Conservation (phyloP, 2,329 filamentous ascomycete genomes). For the Sporothrix inflata region DNA sequence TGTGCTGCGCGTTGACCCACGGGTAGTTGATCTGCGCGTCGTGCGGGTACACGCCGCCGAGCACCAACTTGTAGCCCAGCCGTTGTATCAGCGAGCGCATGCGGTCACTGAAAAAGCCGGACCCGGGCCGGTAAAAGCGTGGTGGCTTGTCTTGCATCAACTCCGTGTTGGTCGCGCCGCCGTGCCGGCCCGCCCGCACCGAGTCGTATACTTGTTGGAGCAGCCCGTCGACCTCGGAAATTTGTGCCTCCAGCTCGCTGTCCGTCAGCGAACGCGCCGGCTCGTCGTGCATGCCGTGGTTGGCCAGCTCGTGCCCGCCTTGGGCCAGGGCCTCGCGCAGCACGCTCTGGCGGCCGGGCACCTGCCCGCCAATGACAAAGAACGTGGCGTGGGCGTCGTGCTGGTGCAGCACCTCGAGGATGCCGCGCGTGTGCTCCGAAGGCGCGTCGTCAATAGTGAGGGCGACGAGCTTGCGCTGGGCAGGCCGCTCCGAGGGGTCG, state of each 20-base stretch:
- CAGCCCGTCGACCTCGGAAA: conserved; percentile 64
- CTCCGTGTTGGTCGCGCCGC: conserved; percentile 46
- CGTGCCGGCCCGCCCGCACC: conserved; percentile 40
- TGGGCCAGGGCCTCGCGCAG: conserved; percentile 61
- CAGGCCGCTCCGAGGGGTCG: conserved; percentile 18
- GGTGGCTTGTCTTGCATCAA: conserved; percentile 44
- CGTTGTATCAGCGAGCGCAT: conserved; percentile 66
- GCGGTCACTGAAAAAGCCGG: conserved; percentile 74
- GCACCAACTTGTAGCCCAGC: conserved; percentile 71
- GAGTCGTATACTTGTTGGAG: conserved; percentile 61
- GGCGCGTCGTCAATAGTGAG: conserved; percentile 89
- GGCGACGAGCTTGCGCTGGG: conserved; percentile 65
- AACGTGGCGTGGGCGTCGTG: conserved; percentile 78
- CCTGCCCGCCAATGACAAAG: conserved; percentile 84
- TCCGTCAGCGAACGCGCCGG: conserved; percentile 66
- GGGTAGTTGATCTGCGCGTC: conserved; percentile 80
- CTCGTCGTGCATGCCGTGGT: conserved; percentile 90
- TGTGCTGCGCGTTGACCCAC: conserved; percentile 73
- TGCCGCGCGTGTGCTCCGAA: conserved; percentile 69
- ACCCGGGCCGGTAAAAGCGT: conserved; percentile 80
- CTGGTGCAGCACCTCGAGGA: conserved; percentile 67
- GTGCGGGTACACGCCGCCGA: conserved; percentile 86
- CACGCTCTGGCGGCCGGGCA: conserved; percentile 57
- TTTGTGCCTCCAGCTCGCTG: conserved; percentile 63
- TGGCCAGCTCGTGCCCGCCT: conserved; percentile 72